Conservation (phyloP, 2,329 filamentous ascomycete genomes). For the Sporothrix sp. region DNA sequence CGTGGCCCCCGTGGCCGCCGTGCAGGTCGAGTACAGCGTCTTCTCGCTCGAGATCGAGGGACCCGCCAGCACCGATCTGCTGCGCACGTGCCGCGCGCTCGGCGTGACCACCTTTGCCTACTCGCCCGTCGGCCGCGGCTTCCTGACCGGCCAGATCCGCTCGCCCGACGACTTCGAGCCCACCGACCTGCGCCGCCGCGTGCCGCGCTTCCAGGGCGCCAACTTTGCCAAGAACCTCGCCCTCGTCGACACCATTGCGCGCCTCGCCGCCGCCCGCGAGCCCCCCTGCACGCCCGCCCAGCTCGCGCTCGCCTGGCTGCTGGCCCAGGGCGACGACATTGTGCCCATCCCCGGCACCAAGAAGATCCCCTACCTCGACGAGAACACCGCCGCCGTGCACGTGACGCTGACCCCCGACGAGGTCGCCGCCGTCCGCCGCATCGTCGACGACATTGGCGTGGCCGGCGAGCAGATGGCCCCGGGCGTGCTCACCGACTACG, state of each 20-base stretch:
- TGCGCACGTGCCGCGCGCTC: slow-evolving; percentile 48
- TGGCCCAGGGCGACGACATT: slow-evolving; percentile 50
- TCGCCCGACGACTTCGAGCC: slow-evolving; percentile 37
- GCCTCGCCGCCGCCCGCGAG: slow-evolving; percentile 34
- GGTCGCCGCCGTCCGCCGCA: slow-evolving; percentile 24
- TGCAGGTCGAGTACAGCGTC: slow-evolving; percentile 34
- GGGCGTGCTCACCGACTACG: slow-evolving; percentile 12
- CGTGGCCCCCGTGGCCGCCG: slow-evolving; percentile 39
- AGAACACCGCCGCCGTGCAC: slow-evolving; percentile 31
- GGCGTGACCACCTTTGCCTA: slow-evolving; percentile 49
- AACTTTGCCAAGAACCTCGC: slow-evolving; percentile 48
- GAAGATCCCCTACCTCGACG: slow-evolving; percentile 36
- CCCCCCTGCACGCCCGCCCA: slow-evolving; percentile 41
- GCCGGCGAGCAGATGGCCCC: slow-evolving; percentile 15
- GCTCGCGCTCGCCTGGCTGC: slow-evolving; percentile 53
- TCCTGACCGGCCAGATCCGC: slow-evolving; percentile 43
- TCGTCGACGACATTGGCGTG: slow-evolving; percentile 19
- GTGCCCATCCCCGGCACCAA: slow-evolving; percentile 49
- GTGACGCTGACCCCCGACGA: slow-evolving; percentile 28
- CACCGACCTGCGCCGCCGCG: slow-evolving; percentile 35
- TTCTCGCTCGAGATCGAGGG: slow-evolving; percentile 51
- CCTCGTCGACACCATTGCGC: slow-evolving; percentile 40
- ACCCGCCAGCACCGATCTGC: slow-evolving; percentile 33
- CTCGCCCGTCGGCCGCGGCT: slow-evolving; percentile 49
- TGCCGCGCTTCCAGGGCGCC: slow-evolving; percentile 41